Evolutionary conservation across 169 alveolate species (phyloP).

Genomic region (Sarcocystis neurona): DNA sequence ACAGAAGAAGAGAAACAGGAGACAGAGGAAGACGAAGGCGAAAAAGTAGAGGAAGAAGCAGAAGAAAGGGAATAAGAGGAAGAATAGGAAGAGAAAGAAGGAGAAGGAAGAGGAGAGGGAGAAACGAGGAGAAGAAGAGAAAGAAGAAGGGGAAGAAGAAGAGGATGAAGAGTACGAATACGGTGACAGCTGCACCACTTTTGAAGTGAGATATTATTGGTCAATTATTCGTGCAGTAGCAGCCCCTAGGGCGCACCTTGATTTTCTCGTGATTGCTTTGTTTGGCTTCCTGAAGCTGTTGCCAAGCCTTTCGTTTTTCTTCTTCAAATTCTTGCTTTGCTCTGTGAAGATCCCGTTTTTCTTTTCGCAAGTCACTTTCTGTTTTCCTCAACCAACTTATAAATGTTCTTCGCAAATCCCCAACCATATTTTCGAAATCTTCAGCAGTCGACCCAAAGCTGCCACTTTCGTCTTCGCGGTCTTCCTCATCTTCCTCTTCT

Average conservation of each 20-base stretch:
- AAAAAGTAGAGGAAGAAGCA: not conserved
- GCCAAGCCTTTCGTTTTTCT: constrained; percentile 61
- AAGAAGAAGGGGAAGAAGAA: not conserved
- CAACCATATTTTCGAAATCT: constrained; percentile 85
- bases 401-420: constrained; percentile 84
- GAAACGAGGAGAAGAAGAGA: not conserved
- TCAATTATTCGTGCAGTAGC: no score
- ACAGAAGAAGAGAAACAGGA: no score
- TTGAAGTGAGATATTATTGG: no score
- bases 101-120: not conserved
- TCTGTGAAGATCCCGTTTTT: constrained; percentile 67
- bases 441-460: constrained; percentile 57
- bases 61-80: not conserved
- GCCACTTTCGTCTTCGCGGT: not conserved
- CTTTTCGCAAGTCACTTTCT: constrained; percentile 69
- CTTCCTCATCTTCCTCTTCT: not conserved
- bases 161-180: not conserved
- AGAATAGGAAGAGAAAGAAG: not conserved
- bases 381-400: constrained; percentile 84
- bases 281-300: constrained; percentile 65
- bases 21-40: not conserved
- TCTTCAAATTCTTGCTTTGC: constrained; percentile 74
- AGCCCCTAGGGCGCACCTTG: constrained; percentile 27
- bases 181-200: not conserved
- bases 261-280: constrained; percentile 55